Percentiles rank a stretch among this genome's conserved stretches.
Evolutionary conservation across 371 early-diverging fungal genomes (phyloP).

Genomic region (Mortierella sp.): DNA sequence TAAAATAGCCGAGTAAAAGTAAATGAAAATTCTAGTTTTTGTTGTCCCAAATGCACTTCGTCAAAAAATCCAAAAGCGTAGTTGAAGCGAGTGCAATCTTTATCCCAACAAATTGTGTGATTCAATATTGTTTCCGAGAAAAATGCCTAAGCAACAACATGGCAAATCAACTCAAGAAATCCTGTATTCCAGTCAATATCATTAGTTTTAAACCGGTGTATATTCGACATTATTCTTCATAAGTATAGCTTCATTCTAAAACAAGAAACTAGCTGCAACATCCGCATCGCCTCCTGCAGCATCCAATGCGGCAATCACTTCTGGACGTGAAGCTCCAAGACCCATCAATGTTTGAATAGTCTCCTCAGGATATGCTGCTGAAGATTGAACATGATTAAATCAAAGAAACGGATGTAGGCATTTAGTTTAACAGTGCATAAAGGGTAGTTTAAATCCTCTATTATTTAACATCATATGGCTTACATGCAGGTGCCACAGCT

Average conservation of each 20-base stretch:
- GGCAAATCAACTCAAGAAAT: no score
- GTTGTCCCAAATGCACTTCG: no score
- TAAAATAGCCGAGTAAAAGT: no score
- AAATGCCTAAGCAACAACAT: no score
- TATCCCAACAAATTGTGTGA: no score
- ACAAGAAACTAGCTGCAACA: conserved; percentile 86
- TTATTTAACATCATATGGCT: not conserved
- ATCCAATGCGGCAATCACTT: conserved; percentile 86
- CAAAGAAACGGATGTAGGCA: not conserved
- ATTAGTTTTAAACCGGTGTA: no score
- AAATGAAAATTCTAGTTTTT: no score
- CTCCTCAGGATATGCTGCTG: conserved; percentile 62
- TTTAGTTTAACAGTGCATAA: not conserved
- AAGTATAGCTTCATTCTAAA: conserved; percentile 41
- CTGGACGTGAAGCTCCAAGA: conserved; percentile 73
- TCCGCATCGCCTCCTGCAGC: conserved; percentile 88
- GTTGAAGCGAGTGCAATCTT: no score
- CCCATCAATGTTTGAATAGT: conserved; percentile 69
- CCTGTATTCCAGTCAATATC: no score
- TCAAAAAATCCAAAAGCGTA: no score
- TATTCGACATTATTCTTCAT: not conserved
- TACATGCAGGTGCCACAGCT: conserved; percentile 40
- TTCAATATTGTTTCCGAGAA: no score
- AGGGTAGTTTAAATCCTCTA: not conserved
- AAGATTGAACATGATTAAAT: not conserved